Base-by-base conservation (phyloP, 1,284 basidiomycete species). In the Leucocoprinus gongylophorus region DNA sequence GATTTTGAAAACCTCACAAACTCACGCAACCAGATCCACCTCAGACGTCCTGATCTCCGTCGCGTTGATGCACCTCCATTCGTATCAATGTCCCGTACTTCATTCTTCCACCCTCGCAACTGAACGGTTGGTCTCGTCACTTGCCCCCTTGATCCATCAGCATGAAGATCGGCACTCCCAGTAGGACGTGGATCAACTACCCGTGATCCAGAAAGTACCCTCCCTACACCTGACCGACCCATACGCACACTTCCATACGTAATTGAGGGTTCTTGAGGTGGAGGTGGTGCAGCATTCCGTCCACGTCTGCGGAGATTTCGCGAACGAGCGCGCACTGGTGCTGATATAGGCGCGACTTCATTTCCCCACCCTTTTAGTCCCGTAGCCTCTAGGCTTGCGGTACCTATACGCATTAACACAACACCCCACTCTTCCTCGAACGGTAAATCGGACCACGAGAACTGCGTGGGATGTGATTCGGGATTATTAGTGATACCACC, bases 361-460 rank as follows among this genome's bases (percentile, higher is more conserved):
- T 89, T 87, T 1, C 83, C 81, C 60, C 85, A 74, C 1, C 86
- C 87, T 17, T 79, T 74, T 17, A 85, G 72, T 48, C 78, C 80
- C 0, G 85, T 87, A 0, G 82, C 81, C 62, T 88, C 85, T 46
- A 89, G 68, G 59, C 83, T 85, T 2, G 83, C 85, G 0, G 83
- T 84, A 7, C 85, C 84, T 15, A 87, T 70, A 20, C 86, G 78
- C 46, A 88, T 71, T 30, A 89, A 70, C 3, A 82, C 76, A 23
- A 87, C 74, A 3, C 79, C 78, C 64, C 85, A 89, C 62, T 89
- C 86, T 63, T 88, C 86, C 32, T 88, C 83, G 63, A 73, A 75
- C 7, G 71, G 71, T 5, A 70, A 56, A 33, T 58, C 59, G 35
- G 54, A 23, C 50, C 44, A 46, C 38, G 51, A 35, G 23, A 46